phyloP scores from a whole-genome alignment of 352 stramenopile genomes.

The Pythium apleroticum region DNA sequence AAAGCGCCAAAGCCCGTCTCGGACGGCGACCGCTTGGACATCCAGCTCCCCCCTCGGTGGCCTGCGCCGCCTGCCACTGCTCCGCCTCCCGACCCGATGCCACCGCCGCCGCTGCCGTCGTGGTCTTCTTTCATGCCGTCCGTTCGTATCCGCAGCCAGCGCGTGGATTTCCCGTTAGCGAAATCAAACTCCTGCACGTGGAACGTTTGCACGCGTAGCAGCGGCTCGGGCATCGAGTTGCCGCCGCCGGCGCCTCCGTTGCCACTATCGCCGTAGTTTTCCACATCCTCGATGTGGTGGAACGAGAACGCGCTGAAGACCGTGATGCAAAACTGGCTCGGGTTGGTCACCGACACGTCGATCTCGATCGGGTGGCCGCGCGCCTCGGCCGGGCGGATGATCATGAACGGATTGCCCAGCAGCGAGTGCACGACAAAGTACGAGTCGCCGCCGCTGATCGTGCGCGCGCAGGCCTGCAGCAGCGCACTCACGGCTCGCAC shows the following conservation, averaged over 20 bases:
- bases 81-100: not conserved
- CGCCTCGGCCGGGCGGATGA: slow-evolving; percentile 71
- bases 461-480: slow-evolving; percentile 70
- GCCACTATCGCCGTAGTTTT: slow-evolving; percentile 54
- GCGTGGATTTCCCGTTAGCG: slow-evolving; percentile 59
- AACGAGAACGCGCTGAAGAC: slow-evolving; percentile 80
- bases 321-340: slow-evolving; percentile 69
- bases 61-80: not conserved
- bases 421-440: slow-evolving; percentile 80
- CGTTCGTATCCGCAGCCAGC: slow-evolving; percentile 60
- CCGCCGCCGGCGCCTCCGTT: slow-evolving; percentile 27
- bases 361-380: slow-evolving; percentile 74
- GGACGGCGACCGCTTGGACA: slow-evolving; percentile 26
- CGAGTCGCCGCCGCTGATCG: slow-evolving; percentile 76
- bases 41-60: slow-evolving; percentile 19
- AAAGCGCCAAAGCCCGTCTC: slow-evolving; percentile 36
- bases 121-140: slow-evolving; percentile 59
- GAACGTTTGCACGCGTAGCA: slow-evolving; percentile 63
- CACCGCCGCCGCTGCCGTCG: not conserved
- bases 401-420: slow-evolving; percentile 66
- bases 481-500: slow-evolving; percentile 68
- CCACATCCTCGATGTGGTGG: slow-evolving; percentile 76
- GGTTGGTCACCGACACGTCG: slow-evolving; percentile 52
- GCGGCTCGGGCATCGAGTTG: slow-evolving; percentile 44
- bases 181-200: slow-evolving; percentile 86